Evolutionary conservation across 352 stramenopile genomes (phyloP), one percentile per base, ranked within the genome.

Genomic region (Globisporangium viniferum): DNA sequence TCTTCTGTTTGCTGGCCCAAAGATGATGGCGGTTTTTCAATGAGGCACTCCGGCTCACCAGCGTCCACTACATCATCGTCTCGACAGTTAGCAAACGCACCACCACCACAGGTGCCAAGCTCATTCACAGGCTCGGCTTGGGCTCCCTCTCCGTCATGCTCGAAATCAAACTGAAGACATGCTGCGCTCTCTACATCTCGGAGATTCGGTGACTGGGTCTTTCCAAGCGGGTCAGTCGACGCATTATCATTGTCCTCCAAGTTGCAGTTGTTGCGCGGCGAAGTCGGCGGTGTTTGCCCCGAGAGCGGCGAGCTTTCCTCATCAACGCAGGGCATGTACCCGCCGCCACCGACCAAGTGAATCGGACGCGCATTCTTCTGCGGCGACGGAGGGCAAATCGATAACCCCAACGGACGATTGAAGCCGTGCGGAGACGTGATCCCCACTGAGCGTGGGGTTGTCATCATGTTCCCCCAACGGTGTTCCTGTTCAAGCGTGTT

Each of bases 261-360:
- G n/a, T 53, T 61, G 3, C 8, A 61, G n/a, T 54, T 55, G 22
- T 49, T 46, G 29, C 70, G 73, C 51, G 82, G 81, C 36, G 81
- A 88, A 49, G 60, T 81, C 20, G 78, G 63, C 4, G 82, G 80
- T 0, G 80, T 89, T 62, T 88, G 79, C 0, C 79, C 74, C 5
- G 78, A 77, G 59, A 89, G 68, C 9, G 79, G 81, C 18, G 76
- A 79, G 0, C 75, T 87, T 51, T 94, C 86, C 60, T 94, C 86
- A 20, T 94, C 84, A 5, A 94, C 73, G 4, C 80, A 80, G 9
- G 84, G 84, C 86, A 94, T 94, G 65, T 92, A 90, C 6, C 80
- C 80, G 2, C 71, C 44, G 9, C 41, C 41, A 48, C 41, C 66
- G 36, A 71, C 72, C 15, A 81, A 27, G 15, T 70, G 66, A 9